Conservation (phyloP, 148 eudicot genomes). For the Camellia lanceoleosa region DNA sequence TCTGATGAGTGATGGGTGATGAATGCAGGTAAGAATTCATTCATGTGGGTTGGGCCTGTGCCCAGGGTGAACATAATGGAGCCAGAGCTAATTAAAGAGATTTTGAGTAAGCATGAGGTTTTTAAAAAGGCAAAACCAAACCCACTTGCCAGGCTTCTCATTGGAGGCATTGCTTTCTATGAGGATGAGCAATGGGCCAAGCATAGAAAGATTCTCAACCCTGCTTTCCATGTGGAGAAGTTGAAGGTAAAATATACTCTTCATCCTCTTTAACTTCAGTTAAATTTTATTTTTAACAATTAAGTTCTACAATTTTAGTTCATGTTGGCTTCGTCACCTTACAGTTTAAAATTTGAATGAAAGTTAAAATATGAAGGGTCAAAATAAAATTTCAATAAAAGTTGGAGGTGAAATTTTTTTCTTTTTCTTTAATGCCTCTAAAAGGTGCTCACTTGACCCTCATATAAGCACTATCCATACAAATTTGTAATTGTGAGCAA, state of each 20-base stretch:
- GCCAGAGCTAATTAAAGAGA: slow-evolving; percentile 31
- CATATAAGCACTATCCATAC: no score
- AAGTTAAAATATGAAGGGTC: no score
- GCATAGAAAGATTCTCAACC: slow-evolving; percentile 34
- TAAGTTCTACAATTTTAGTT: no score
- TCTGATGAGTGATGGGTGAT: no score
- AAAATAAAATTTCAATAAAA: no score
- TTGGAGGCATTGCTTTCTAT: slow-evolving; percentile 22
- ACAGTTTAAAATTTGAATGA: no score
- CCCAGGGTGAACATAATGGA: slow-evolving; percentile 30
- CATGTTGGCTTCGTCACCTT: no score
- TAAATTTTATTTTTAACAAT: no score
- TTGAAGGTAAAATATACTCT: slow-evolving; percentile 21
- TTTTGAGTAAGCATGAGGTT: slow-evolving; percentile 17
- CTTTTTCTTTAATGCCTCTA: no score
- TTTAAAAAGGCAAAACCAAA: slow-evolving; percentile 34
- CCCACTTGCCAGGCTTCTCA: slow-evolving; percentile 27
- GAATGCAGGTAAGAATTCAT: slow-evolving; percentile 23
- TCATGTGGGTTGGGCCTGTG: slow-evolving; percentile 30
- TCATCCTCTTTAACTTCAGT: background rate
- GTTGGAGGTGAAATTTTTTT: no score
- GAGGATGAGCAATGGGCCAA: slow-evolving; percentile 40
- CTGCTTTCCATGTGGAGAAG: slow-evolving; percentile 33
- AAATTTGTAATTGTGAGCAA: no score
- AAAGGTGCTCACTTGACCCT: no score